phyloP scores from a whole-genome alignment of 2,329 filamentous ascomycete species.

The Aureobasidium lini region DNA sequence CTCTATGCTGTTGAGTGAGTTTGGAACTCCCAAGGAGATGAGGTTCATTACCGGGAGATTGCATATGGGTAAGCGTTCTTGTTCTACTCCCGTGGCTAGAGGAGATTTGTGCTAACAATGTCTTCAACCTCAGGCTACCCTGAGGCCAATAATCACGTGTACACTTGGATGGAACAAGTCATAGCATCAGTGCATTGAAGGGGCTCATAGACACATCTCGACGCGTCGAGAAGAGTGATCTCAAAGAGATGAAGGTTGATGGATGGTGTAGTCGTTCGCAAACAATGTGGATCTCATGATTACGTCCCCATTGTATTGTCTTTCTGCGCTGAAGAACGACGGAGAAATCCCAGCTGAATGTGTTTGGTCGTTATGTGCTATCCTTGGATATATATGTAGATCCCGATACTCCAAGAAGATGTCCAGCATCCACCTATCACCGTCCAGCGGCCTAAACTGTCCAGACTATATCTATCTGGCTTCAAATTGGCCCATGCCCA shows the following conservation, averaged over 20 bases:
- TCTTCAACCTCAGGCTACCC: constrained; percentile 43
- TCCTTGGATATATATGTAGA: not conserved
- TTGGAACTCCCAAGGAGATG: constrained; percentile 58
- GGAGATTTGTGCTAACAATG: not conserved
- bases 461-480: not conserved
- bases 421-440: not conserved
- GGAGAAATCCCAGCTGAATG: not conserved
- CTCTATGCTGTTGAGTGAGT: constrained; percentile 55
- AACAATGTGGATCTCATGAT: too few species aligned
- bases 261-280: too few species aligned
- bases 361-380: not conserved
- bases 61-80: constrained; percentile 47
- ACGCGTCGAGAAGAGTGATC: too few species aligned
- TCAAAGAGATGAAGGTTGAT: too few species aligned
- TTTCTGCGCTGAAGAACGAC: too few species aligned
- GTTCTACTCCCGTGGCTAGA: not conserved
- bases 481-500: not conserved
- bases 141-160: constrained; percentile 48
- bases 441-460: not conserved
- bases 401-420: not conserved
- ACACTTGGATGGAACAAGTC: constrained; percentile 55
- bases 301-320: too few species aligned
- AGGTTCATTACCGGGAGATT: constrained; percentile 54
- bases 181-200: constrained; percentile 27
- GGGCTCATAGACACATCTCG: not conserved